Base-by-base conservation (phyloP, 176 grass and related monocot genomes). In the Lolium multiflorum region DNA sequence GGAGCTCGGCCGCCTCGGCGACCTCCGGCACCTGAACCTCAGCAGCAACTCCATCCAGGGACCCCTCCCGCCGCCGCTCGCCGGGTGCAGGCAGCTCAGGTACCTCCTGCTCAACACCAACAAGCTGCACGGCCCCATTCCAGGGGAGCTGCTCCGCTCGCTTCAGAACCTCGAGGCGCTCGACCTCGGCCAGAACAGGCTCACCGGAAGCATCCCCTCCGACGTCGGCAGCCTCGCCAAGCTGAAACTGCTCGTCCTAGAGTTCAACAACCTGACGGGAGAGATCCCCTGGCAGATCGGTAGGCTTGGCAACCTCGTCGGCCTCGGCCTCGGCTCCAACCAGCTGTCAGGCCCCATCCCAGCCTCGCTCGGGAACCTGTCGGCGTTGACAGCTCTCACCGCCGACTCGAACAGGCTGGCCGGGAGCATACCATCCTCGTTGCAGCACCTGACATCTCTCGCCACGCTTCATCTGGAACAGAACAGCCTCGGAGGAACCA, bases 361-460 rank as follows among this genome's bases (percentile, higher is more conserved):
- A 0, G 14, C 1, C 16, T 83, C 86, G 5, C 7, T 78, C 7
- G 80, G 86, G 11, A 88, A 88, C 51, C 86, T 88, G 24, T 70
- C 86, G 5, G 39, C 22, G 0, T 0, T 83, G 14, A 76, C 18
- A 5, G 0, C 0, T 3, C 59, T 83, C 13, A 14, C 3, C 31
- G 7, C 66, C 63, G 1, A 0, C 0, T 11, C 11, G 0, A 77
- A 57, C 35, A 28, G 5, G 0, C 39, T 88, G 6, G 28, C 26
- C 5, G 72, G 72, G 35, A 70, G 17, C 5, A 78, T 88, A 10
- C 86, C 71, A 5, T 74, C 71, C 7, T 10, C 86, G 25, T 28
- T 78, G 0, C 51, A 71, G 31, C 8, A 14, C 3, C 47, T 88
- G 0, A 70, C 72, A 9, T 83, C 80, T 14, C 24, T 83, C 0